Conservation (phyloP, 2,329 filamentous ascomycete species). For the Penicillium sp. region DNA sequence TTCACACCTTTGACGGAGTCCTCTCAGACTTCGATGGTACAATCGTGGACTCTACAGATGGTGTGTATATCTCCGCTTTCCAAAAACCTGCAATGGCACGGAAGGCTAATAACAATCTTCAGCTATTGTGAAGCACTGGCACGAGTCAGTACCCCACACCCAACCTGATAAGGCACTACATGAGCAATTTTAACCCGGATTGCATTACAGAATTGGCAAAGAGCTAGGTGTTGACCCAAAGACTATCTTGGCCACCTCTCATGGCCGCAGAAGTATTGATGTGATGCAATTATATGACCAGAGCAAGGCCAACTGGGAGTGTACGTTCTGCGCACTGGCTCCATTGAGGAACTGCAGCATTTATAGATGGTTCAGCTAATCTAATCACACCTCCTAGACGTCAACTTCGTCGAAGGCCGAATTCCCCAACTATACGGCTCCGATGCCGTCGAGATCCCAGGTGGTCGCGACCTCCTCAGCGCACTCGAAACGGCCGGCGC, state of each 20-base stretch:
- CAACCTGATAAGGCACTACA: not conserved
- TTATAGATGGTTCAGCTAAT: not conserved
- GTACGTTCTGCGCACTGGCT: conserved; percentile 54
- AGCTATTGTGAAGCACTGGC: conserved; percentile 67
- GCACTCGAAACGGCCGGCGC: conserved; percentile 61
- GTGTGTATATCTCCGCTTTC: conserved; percentile 22
- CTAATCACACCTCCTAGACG: conserved; percentile 55
- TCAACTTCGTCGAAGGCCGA: conserved; percentile 72
- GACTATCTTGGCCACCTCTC: conserved; percentile 84
- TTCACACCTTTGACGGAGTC: conserved; percentile 42
- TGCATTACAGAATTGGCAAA: conserved; percentile 52
- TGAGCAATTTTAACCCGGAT: not conserved
- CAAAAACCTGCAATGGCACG: conserved; percentile 31
- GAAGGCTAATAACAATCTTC: conserved; percentile 49
- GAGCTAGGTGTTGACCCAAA: conserved; percentile 84
- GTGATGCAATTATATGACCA: conserved; percentile 76
- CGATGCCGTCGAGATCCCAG: conserved; percentile 83
- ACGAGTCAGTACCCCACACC: conserved; percentile 47
- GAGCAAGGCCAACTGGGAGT: conserved; percentile 88
- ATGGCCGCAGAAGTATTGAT: conserved; percentile 88
- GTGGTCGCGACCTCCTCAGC: conserved; percentile 70
- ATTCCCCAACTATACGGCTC: conserved; percentile 75
- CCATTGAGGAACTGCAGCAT: not conserved
- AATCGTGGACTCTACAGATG: conserved; percentile 49
- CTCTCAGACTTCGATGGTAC: conserved; percentile 52